Evolutionary conservation across 768 basidiomycete species (phyloP), one percentile per base, ranked within the genome.

Genomic region (Xanthoconium stramineum): DNA sequence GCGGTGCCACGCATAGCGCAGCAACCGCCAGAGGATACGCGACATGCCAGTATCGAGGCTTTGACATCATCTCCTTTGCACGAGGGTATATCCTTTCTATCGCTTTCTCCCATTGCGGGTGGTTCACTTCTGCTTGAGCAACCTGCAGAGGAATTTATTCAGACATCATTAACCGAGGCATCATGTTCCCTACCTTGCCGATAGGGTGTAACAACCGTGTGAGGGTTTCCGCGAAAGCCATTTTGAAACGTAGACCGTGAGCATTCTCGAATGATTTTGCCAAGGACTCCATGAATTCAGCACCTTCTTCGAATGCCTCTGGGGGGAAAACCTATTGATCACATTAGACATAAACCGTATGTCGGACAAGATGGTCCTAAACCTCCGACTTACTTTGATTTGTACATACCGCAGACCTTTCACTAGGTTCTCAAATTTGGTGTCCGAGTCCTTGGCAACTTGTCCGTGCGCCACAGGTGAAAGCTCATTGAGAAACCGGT

Each of bases 71-170:
- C 52, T 91, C 89, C 58, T 82, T 80, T 3, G 89, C 89, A 66
- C 88, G 91, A 3, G 89, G 88, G 67, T 85, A 86, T 35, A 95
- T 91, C 13, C 80, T 75, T 68, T 94, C 88, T 32, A 94, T 89
- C 0, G 94, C 94, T 68, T 91, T 93, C 6, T 88, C 91, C 94
- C 94, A 98, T 61, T 89, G 80, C 0, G 94, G 94, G 69, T 95
- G 89, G 64, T 97, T 97, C 47, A 95, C 94, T 74, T 98, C 94
- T 7, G 92, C 94, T 74, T 94, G 93, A 0, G 92, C 95, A 38
- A 89, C 95, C 90, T 94, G 48, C 55, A 46, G 24, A 5, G 65
- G 53, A 19, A 33, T 13, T 40, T 46, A 35, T 29, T 57, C 24
- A 35, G 15, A 6, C 29, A 36, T 28, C 28, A 17, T 19, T 30